phyloP scores from a whole-genome alignment of 2,329 filamentous ascomycete species.

The Fusarium aywerte region DNA sequence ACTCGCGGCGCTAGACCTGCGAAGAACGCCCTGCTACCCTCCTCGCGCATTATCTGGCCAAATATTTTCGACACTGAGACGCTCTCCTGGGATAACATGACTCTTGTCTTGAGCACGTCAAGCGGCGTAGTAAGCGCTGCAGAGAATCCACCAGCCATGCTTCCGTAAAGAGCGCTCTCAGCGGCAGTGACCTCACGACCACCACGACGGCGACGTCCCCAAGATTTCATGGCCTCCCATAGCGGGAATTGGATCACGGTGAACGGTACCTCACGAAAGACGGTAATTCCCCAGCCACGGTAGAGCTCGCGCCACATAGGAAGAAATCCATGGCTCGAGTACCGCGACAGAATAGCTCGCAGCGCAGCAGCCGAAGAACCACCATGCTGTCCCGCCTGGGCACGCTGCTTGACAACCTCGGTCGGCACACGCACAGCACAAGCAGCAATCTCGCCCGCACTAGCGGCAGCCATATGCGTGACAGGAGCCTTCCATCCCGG shows the following conservation, averaged over 20 bases:
- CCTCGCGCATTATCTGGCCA: slow-evolving; percentile 69
- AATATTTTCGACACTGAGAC: slow-evolving; percentile 70
- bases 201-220: slow-evolving; percentile 61
- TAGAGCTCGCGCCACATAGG: slow-evolving; percentile 87
- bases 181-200: slow-evolving; percentile 68
- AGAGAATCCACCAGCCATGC: slow-evolving; percentile 83
- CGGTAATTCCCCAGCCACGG: slow-evolving; percentile 89
- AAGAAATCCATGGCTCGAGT: slow-evolving; percentile 55
- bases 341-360: slow-evolving; percentile 71
- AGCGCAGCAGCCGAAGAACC: slow-evolving; percentile 75
- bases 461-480: slow-evolving; percentile 86
- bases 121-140: slow-evolving; percentile 91
- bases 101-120: slow-evolving; percentile 94
- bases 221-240: slow-evolving; percentile 92
- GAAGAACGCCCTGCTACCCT: slow-evolving; percentile 76
- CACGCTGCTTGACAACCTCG: slow-evolving; percentile 96
- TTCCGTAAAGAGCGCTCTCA: slow-evolving; percentile 88
- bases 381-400: slow-evolving; percentile 86
- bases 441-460: slow-evolving; percentile 87
- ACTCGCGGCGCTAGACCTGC: slow-evolving; percentile 83
- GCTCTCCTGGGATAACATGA: slow-evolving; percentile 86
- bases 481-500: slow-evolving; percentile 49
- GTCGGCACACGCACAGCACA: slow-evolving; percentile 94
- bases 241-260: slow-evolving; percentile 97
- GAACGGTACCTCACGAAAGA: slow-evolving; percentile 96